These are phyloP conservation scores for Colletotrichum sp. DNA, from an alignment of 2,329 filamentous ascomycete species.

Conservation along the genomic window DNA sequence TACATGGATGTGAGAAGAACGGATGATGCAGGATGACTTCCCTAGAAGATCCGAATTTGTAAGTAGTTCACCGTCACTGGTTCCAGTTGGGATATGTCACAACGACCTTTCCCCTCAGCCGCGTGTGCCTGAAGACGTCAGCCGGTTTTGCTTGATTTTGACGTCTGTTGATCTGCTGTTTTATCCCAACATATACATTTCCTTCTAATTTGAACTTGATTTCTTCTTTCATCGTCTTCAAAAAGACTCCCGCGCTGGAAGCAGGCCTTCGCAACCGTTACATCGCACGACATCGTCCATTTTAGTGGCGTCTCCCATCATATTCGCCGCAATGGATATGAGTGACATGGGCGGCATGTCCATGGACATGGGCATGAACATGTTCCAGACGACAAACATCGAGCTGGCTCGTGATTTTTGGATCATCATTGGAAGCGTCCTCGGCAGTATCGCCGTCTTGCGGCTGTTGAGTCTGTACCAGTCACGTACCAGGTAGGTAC, in stretches of 20 bases:
- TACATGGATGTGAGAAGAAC: not conserved
- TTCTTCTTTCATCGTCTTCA: not conserved
- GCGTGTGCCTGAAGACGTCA: not conserved
- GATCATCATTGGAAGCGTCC: slow-evolving; percentile 58
- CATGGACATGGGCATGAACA: not conserved
- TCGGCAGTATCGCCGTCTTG: slow-evolving; percentile 40
- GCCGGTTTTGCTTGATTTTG: not conserved
- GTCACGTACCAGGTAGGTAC: not conserved
- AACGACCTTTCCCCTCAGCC: not conserved
- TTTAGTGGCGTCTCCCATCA: not conserved
- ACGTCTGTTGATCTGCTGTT: not conserved
- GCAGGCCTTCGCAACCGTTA: not conserved
- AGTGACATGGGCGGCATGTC: not conserved
- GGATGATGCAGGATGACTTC: not conserved
- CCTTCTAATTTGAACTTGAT: not conserved
- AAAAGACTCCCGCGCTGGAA: not conserved
- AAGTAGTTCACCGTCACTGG: not conserved
- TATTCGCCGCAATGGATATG: not conserved
- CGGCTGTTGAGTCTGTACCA: not conserved
- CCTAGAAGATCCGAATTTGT: not conserved
- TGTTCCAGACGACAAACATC: not conserved
- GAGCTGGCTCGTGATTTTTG: slow-evolving; percentile 53
- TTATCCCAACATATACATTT: not conserved
- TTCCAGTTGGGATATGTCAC: not conserved
- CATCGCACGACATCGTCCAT: not conserved